phyloP scores from a whole-genome alignment of 2,329 filamentous ascomycete species.

The Chrysoporthe puriensis region DNA sequence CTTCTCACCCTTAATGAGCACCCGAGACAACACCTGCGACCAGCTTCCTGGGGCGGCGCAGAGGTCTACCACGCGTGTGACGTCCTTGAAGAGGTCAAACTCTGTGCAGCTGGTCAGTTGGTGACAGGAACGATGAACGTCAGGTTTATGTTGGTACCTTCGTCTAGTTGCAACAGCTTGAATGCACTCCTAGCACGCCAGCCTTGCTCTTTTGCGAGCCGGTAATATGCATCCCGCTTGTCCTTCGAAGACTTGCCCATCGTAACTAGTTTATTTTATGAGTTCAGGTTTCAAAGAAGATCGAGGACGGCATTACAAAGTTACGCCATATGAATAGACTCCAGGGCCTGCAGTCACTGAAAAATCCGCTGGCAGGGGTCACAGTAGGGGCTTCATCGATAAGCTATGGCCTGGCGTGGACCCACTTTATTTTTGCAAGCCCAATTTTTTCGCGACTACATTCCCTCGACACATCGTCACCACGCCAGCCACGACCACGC shows the following conservation, averaged over 20 bases:
- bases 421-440: conserved; percentile 4
- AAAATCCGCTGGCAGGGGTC: conserved; percentile 15
- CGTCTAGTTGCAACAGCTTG: conserved; percentile 94
- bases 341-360: conserved; percentile 5
- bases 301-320: not conserved
- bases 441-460: conserved; percentile 1
- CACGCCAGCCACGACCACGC: not conserved
- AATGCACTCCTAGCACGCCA: conserved; percentile 97
- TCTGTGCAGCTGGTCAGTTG: conserved; percentile 53
- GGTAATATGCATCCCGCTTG: conserved; percentile 97
- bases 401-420: conserved; percentile 1
- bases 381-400: conserved; percentile 3
- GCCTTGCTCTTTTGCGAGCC: conserved; percentile 96
- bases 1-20: conserved; percentile 90
- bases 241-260: conserved; percentile 99
- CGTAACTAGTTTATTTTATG: not conserved
- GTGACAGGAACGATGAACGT: conserved; percentile 18
- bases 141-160: conserved; percentile 49
- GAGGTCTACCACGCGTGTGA: conserved; percentile 91
- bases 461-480: not conserved
- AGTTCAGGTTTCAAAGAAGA: not conserved
- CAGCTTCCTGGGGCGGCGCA: conserved; percentile 96
- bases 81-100: conserved; percentile 89
- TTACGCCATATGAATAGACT: not conserved
- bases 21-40: conserved; percentile 93